phyloP scores from a whole-genome alignment of 192 early-diverging fungal species.

The Umbelopsis sp. region DNA sequence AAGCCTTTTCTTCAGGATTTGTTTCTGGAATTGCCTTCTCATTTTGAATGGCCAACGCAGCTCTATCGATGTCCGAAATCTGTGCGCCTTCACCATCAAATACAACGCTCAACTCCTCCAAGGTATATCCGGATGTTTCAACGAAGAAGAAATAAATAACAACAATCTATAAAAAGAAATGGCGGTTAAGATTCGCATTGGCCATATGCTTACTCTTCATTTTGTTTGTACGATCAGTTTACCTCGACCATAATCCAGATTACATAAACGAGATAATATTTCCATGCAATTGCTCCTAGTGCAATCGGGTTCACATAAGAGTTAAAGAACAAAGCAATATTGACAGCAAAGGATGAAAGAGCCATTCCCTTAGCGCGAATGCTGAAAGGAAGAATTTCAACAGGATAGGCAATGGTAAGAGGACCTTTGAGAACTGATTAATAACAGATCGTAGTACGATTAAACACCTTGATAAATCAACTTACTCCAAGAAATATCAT shows the following conservation, averaged over 20 bases:
- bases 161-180: background rate
- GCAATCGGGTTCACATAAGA: constrained; percentile 17
- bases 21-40: background rate
- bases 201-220: background rate
- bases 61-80: background rate
- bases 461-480: background rate
- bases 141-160: constrained; percentile 11
- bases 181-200: background rate
- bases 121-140: constrained; percentile 11
- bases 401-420: constrained; percentile 16
- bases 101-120: constrained; percentile 11
- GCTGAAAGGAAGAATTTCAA: constrained; percentile 24
- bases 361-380: constrained; percentile 25
- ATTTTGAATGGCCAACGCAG: background rate
- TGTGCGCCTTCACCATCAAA: constrained; percentile 7
- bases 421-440: background rate
- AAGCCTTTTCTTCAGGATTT: background rate
- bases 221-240: background rate
- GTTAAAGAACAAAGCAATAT: constrained; percentile 20
- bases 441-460: no score
- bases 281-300: background rate
- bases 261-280: constrained; percentile 16
- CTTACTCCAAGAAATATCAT: constrained; percentile 17
- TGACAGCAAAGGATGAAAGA: constrained; percentile 19
- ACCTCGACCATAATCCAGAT: constrained; percentile 1